These are phyloP conservation scores for Sphaerulina vaccinii DNA, from an alignment of 2,329 filamentous ascomycete species.

Conservation along the genomic window DNA sequence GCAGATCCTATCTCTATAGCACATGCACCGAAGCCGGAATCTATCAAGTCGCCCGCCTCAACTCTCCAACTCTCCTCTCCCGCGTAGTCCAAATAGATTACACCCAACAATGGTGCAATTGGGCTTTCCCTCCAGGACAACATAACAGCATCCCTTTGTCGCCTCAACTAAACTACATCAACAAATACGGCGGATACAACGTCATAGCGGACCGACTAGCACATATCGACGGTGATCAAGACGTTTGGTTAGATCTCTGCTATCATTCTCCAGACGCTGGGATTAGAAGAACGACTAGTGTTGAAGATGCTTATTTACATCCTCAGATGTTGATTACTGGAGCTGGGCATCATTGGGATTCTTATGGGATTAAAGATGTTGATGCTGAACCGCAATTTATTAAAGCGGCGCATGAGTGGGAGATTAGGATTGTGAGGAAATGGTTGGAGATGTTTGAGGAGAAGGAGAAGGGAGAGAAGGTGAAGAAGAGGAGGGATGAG, in stretches of 20 bases:
- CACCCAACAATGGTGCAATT: constrained; percentile 57
- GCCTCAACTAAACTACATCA: constrained; percentile 48
- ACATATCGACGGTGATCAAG: constrained; percentile 53
- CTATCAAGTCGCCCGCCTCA: constrained; percentile 50
- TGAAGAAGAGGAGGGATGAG: constrained; percentile 1
- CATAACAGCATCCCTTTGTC: constrained; percentile 47
- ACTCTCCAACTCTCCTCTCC: constrained; percentile 49
- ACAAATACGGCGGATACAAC: constrained; percentile 50
- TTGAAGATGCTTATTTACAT: constrained; percentile 42
- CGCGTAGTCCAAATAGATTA: constrained; percentile 50
- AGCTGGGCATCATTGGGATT: constrained; percentile 48
- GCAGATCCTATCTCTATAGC: constrained; percentile 52
- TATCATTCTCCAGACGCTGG: constrained; percentile 50
- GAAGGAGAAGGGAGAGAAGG: constrained; percentile 4
- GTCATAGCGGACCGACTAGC: constrained; percentile 50
- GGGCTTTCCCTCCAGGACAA: constrained; percentile 52
- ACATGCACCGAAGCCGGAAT: constrained; percentile 47
- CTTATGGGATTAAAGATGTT: constrained; percentile 50
- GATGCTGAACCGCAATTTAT: constrained; percentile 60
- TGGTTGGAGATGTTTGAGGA: constrained; percentile 54
- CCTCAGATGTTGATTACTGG: constrained; percentile 53
- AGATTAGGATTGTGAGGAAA: constrained; percentile 61
- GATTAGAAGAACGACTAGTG: constrained; percentile 16
- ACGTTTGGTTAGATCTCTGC: constrained; percentile 55
- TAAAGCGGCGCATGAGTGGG: constrained; percentile 57